Evolutionary conservation across 2,329 filamentous ascomycete species (phyloP).

Genomic region (Emericellopsis cladophorae): DNA sequence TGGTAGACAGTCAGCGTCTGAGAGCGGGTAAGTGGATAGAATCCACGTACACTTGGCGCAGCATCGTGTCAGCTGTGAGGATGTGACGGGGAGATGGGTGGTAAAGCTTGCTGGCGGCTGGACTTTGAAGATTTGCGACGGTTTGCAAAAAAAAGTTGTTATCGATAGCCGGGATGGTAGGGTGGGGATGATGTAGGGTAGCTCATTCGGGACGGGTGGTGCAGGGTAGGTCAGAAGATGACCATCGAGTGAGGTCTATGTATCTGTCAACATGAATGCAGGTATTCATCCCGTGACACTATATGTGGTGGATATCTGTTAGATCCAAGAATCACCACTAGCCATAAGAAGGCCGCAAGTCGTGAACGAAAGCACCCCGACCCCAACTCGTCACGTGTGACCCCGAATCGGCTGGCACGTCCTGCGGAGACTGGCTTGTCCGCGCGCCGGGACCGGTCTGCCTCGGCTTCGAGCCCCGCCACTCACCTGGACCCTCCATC

Average conservation of each 20-base stretch:
- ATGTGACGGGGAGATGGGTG: not conserved
- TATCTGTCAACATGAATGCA: no score
- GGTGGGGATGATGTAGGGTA: not conserved
- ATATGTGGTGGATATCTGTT: no score
- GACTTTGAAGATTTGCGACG: no score
- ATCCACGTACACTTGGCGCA: slow-evolving; percentile 32
- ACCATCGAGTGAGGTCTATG: no score
- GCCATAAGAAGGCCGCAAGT: no score
- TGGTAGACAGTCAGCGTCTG: slow-evolving; percentile 10
- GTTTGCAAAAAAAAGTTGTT: slow-evolving; percentile 1
- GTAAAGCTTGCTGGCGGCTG: no score
- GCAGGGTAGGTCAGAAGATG: no score
- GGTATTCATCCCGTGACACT: no score
- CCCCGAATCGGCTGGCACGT: not conserved
- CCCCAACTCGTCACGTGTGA: not conserved
- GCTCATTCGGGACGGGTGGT: no score
- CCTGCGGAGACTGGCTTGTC: not conserved
- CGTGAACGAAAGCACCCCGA: not conserved
- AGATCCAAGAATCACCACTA: no score
- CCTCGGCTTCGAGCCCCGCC: slow-evolving; percentile 2
- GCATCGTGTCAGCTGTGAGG: slow-evolving; percentile 19
- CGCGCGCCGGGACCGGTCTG: not conserved
- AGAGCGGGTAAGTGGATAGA: not conserved
- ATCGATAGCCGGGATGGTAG: slow-evolving; percentile 1
- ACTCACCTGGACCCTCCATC: not conserved